Percentiles rank a stretch among this genome's conserved stretches.
Conservation (phyloP, 2,329 filamentous ascomycete species). For the Parastagonospora avenae region DNA sequence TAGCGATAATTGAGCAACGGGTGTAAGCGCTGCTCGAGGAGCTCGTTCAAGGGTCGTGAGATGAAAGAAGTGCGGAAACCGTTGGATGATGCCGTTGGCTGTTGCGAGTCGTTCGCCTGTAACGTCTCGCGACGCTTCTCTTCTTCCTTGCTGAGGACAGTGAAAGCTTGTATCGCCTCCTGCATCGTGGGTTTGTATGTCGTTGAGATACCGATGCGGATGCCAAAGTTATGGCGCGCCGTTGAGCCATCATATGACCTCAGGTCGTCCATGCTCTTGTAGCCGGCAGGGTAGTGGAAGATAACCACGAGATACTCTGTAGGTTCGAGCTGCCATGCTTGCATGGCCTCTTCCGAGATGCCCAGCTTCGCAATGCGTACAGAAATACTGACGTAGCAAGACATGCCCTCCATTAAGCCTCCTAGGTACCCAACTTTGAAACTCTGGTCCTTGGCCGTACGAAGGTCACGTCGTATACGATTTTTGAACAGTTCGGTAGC, state of each 20-base stretch:
- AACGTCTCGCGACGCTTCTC: constrained; percentile 27
- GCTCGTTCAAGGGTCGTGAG: constrained; percentile 70
- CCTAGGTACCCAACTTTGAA: constrained; percentile 71
- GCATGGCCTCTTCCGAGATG: constrained; percentile 74
- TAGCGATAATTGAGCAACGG: constrained; percentile 65
- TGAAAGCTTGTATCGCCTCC: constrained; percentile 62
- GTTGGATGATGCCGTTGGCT: constrained; percentile 7
- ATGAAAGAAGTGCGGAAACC: constrained; percentile 68
- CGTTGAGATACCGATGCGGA: constrained; percentile 73
- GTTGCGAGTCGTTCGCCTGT: constrained; percentile 23
- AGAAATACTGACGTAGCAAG: constrained; percentile 68
- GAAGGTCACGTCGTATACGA: constrained; percentile 66
- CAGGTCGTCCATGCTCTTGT: constrained; percentile 64
- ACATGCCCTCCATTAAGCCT: constrained; percentile 54
- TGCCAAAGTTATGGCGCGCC: constrained; percentile 52
- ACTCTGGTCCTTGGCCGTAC: constrained; percentile 65
- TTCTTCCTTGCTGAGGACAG: constrained; percentile 41
- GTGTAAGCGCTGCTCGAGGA: constrained; percentile 70
- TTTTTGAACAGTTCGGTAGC: constrained; percentile 32
- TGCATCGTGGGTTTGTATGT: constrained; percentile 70
- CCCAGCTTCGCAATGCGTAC: constrained; percentile 71
- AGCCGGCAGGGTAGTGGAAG: constrained; percentile 67
- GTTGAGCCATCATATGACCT: constrained; percentile 47
- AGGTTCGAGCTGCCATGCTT: constrained; percentile 74
- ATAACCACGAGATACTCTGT: constrained; percentile 76